A percentile compares a stretch with the other conserved stretches of the same genome.
These are phyloP conservation scores for Cornus controversa DNA, from an alignment of 148 eudicot genomes.

Conservation along the genomic window DNA sequence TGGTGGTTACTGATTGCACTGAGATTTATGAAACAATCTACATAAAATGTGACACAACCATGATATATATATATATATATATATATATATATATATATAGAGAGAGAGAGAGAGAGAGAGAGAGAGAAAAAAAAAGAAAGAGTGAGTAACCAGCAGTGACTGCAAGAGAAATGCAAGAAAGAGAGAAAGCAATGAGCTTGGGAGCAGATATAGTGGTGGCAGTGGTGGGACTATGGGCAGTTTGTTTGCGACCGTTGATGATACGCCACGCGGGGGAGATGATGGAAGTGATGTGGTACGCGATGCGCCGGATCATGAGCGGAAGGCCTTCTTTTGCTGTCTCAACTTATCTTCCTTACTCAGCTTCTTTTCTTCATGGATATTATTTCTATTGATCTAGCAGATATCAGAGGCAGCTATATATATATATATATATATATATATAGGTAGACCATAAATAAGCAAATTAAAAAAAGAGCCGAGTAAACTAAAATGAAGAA, in stretches of 20 bases:
- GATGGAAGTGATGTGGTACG: slow-evolving; percentile 17
- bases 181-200: slow-evolving; percentile 8
- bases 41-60: neutral
- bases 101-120: slow-evolving; percentile 9
- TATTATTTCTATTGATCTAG: neutral
- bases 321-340: slow-evolving; percentile 4
- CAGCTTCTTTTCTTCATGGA: neutral
- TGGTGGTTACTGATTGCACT: neutral
- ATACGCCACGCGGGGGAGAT: slow-evolving; percentile 17
- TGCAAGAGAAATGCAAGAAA: neutral
- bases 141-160: neutral
- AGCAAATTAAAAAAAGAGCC: neutral
- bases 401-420: neutral
- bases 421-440: too few relatives aligned
- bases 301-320: slow-evolving; percentile 4
- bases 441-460: too few relatives aligned
- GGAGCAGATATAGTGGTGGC: slow-evolving; percentile 19
- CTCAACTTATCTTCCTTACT: slow-evolving; percentile 17
- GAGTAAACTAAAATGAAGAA: too few relatives aligned
- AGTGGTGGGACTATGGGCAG: slow-evolving; percentile 18
- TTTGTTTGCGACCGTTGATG: slow-evolving; percentile 11
- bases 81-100: neutral
- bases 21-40: too few relatives aligned
- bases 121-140: slow-evolving; percentile 8
- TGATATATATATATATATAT: too few relatives aligned